Evolutionary conservation across 345 rosid species (phyloP).

Genomic region (Microthlaspi erraticum): DNA sequence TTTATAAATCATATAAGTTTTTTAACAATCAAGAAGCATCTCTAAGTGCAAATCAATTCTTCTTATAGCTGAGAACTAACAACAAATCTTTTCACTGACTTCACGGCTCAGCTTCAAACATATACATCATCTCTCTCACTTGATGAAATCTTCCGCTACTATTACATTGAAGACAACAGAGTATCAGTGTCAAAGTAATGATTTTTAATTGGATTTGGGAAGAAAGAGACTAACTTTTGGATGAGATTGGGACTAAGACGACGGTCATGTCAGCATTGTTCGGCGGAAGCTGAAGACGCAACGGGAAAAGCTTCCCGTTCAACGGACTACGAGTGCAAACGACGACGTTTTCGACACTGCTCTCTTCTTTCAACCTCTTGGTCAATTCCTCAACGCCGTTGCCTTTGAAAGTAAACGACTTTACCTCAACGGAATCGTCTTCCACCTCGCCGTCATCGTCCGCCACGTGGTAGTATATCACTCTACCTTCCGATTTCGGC

Average conservation of each 20-base stretch:
- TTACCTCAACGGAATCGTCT: conserved; percentile 62
- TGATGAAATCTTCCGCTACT: conserved; percentile 38
- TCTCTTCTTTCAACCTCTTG: conserved; percentile 72
- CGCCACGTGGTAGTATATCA: conserved; percentile 78
- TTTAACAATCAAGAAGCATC: conserved; percentile 15
- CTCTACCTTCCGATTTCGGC: conserved; percentile 83
- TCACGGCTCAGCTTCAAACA: conserved; percentile 27
- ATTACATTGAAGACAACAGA: conserved; percentile 32
- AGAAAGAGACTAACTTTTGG: conserved; percentile 54
- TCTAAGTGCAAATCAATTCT: conserved; percentile 18
- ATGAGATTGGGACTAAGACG: conserved; percentile 64
- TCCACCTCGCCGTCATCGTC: conserved; percentile 70
- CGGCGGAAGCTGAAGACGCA: conserved; percentile 94
- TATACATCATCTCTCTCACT: conserved; percentile 20
- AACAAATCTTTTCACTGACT: conserved; percentile 25
- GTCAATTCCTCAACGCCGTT: conserved; percentile 76
- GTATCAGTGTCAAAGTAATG: conserved; percentile 10
- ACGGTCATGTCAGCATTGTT: conserved; percentile 85
- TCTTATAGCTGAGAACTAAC: conserved; percentile 29
- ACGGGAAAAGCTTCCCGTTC: conserved; percentile 81
- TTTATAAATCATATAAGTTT: conserved; percentile 31
- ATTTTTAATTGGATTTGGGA: background rate
- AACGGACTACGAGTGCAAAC: conserved; percentile 92
- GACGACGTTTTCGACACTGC: conserved; percentile 61
- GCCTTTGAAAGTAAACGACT: conserved; percentile 72